Evolutionary conservation across 116 monocot genomes (phyloP), one percentile per base, ranked within the genome.

Genomic region (Cymodocea nodosa): DNA sequence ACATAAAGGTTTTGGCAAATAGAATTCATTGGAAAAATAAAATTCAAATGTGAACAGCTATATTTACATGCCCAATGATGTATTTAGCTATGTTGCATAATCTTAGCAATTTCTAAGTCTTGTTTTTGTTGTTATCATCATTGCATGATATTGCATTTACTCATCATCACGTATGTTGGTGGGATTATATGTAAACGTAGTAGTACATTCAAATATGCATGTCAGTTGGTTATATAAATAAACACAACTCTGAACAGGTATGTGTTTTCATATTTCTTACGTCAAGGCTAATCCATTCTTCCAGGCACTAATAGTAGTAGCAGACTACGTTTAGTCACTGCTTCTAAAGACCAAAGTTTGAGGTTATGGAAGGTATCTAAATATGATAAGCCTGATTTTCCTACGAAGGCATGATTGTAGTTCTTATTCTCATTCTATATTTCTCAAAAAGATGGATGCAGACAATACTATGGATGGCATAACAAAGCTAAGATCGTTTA

Each of bases 321-420:
- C 18, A 68, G 50, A 39, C 53, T 87, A 14, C 71, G 50, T 73
- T 15, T 91, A 52, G 95, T 78, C 34, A 91, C 91, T 80, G 84
- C 80, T 75, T 90, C 97, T 52, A 97, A 97, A 76, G 97, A 97
- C 75, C 63, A 79, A 62, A 80, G 78, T 17, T 63, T 97, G 68
- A 81, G 88, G 70, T 56, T 97, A 7, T 97, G 87, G 91, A 91
- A 79, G 87, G 97, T 97, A 83, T 34, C 6, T 14, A 50, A 6
- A 51, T 20, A 13, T 34, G 56, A 50, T 7, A 61, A 14, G 10
- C 53, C 25, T 25, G 50, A 63, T 54, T 23, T 57, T 58, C 50
- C 57, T 39, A 51, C 74, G 48, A 50, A 23, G 66, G 9, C 18
- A 56, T 51, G 64, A 25, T 39, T 11, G 20, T 37, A 13, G 35